phyloP scores from a whole-genome alignment of 2,329 filamentous ascomycete genomes.

The Diaporthe sp. region DNA sequence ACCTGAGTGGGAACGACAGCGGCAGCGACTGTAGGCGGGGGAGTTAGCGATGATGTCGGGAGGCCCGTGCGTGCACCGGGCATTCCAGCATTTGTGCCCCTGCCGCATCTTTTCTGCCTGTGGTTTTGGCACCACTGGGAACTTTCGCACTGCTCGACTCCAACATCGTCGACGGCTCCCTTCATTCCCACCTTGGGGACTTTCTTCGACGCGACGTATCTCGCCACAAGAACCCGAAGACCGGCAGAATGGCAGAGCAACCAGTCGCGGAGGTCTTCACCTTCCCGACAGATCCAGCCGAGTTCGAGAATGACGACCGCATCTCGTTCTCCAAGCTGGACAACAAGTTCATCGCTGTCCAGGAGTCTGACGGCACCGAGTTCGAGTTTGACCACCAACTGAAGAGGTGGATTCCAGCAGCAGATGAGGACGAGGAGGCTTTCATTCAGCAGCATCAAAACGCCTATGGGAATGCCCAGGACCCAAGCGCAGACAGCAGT shows the following conservation, averaged over 20 bases:
- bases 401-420: slow-evolving; percentile 78
- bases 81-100: not conserved
- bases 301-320: slow-evolving; percentile 83
- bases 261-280: slow-evolving; percentile 49
- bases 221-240: not conserved
- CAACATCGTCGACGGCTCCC: not conserved
- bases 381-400: slow-evolving; percentile 82
- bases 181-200: not conserved
- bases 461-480: slow-evolving; percentile 42
- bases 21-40: not conserved
- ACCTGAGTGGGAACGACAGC: not conserved
- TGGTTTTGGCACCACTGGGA: not conserved
- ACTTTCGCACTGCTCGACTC: not conserved
- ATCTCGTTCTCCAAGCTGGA: slow-evolving; percentile 90
- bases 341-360: slow-evolving; percentile 85
- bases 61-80: slow-evolving; percentile 6
- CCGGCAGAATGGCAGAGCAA: slow-evolving; percentile 39
- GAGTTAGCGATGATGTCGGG: not conserved
- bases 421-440: slow-evolving; percentile 51
- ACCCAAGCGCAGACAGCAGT: slow-evolving; percentile 32
- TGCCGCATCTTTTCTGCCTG: slow-evolving; percentile 6
- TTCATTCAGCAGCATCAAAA: slow-evolving; percentile 47
- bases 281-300: slow-evolving; percentile 71
- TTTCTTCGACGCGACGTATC: slow-evolving; percentile 2
- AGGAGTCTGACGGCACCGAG: slow-evolving; percentile 81